Evolutionary conservation across 768 basidiomycete genomes (phyloP).

Genomic region (Crassisporium funariophilum): DNA sequence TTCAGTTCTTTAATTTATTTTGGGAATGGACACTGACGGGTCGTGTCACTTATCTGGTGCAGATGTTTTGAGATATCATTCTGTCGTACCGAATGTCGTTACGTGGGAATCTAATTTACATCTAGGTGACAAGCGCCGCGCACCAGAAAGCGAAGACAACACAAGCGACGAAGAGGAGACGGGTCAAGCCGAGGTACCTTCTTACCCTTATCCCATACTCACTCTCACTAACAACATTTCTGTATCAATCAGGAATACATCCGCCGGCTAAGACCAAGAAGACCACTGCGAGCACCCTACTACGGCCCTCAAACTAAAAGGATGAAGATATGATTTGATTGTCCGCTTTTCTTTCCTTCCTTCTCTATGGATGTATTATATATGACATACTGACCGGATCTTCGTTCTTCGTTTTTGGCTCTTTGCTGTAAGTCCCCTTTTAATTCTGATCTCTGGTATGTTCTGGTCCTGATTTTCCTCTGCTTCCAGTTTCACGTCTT

Average conservation of each 20-base stretch:
- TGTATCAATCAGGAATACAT: constrained; percentile 15
- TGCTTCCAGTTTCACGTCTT: not conserved
- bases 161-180: constrained; percentile 24
- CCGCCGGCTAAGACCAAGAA: constrained; percentile 15
- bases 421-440: too few species aligned
- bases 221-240: not conserved
- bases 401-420: too few species aligned
- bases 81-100: constrained; percentile 17
- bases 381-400: too few species aligned
- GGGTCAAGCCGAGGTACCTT: constrained; percentile 24
- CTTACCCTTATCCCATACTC: not conserved
- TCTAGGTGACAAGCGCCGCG: constrained; percentile 25
- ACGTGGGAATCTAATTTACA: constrained; percentile 12
- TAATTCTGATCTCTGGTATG: not conserved
- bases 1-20: constrained; percentile 1
- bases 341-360: too few species aligned
- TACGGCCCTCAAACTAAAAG: constrained; percentile 21
- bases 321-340: constrained; percentile 20
- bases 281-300: constrained; percentile 15
- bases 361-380: too few species aligned
- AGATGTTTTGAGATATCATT: constrained; percentile 26
- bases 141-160: constrained; percentile 21
- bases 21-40: too few species aligned
- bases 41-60: not conserved
- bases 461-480: not conserved